Percentiles rank a stretch among this genome's conserved stretches.
These are phyloP conservation scores for Lipomyces kockii DNA, from an alignment of 805 yeast species.

Conservation along the genomic window DNA sequence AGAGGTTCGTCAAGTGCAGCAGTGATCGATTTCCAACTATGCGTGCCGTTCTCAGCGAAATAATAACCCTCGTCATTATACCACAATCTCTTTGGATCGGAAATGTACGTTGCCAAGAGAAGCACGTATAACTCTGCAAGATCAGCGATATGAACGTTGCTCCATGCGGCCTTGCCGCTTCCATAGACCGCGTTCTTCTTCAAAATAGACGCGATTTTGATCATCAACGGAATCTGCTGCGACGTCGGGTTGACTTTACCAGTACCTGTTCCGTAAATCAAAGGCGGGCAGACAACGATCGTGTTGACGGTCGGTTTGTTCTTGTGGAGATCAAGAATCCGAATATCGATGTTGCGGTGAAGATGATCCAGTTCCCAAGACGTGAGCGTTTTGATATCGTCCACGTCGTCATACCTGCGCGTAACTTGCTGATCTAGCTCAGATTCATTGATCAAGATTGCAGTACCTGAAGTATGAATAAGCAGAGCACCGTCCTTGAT, in stretches of 20 bases:
- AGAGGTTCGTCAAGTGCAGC: slow-evolving; percentile 40
- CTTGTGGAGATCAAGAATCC: slow-evolving; percentile 43
- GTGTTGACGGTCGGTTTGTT: slow-evolving; percentile 45
- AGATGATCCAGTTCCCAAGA: slow-evolving; percentile 43
- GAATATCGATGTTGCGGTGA: slow-evolving; percentile 46
- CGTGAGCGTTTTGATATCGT: slow-evolving; percentile 43
- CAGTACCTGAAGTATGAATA: slow-evolving; percentile 49
- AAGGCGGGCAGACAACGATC: slow-evolving; percentile 46
- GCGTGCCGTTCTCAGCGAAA: slow-evolving; percentile 45
- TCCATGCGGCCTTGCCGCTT: slow-evolving; percentile 47
- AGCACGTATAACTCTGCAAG: slow-evolving; percentile 45
- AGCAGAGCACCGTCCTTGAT: slow-evolving; percentile 42
- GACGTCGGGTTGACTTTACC: slow-evolving; percentile 46
- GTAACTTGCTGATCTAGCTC: slow-evolving; percentile 35
- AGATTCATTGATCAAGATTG: slow-evolving; percentile 39
- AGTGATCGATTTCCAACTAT: slow-evolving; percentile 45
- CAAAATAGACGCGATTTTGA: slow-evolving; percentile 36
- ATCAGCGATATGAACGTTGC: slow-evolving; percentile 47
- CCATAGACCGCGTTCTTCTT: slow-evolving; percentile 43
- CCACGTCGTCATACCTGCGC: slow-evolving; percentile 41
- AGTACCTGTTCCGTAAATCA: slow-evolving; percentile 46
- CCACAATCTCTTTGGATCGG: slow-evolving; percentile 40
- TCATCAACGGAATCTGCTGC: slow-evolving; percentile 45
- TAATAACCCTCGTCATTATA: slow-evolving; percentile 48
- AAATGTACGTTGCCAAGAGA: slow-evolving; percentile 40